Percentiles rank a stretch among this genome's conserved stretches.
These are phyloP conservation scores for Cylindrodendrum hubeiense DNA, from an alignment of 2,329 filamentous ascomycete genomes.

Conservation along the genomic window DNA sequence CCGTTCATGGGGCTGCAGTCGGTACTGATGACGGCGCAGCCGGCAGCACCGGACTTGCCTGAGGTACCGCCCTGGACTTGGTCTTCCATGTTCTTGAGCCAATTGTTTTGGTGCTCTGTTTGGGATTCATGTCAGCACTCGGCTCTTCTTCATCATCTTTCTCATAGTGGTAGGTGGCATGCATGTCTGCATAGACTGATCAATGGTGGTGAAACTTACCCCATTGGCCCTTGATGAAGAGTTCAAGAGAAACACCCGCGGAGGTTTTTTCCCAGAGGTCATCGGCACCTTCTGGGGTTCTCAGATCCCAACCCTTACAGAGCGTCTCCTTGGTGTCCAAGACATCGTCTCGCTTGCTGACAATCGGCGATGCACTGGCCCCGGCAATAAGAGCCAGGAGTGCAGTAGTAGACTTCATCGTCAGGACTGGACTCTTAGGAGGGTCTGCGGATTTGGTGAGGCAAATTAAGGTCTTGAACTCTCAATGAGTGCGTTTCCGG, in stretches of 20 bases:
- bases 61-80: constrained; percentile 18
- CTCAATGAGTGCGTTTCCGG: neutral
- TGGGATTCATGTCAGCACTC: neutral
- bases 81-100: constrained; percentile 25
- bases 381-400: neutral
- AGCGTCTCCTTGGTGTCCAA: neutral
- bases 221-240: constrained; percentile 12
- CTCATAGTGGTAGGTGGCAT: too few species aligned
- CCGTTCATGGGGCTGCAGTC: neutral
- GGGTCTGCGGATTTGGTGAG: neutral
- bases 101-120: constrained; percentile 11
- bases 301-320: neutral
- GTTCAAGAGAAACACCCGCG: constrained; percentile 2
- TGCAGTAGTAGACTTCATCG: neutral
- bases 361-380: neutral
- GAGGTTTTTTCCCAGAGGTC: constrained; percentile 4
- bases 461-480: neutral
- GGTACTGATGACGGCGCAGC: constrained; percentile 2
- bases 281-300: constrained; percentile 5
- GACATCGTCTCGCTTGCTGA: neutral
- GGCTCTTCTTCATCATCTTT: neutral
- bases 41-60: constrained; percentile 17
- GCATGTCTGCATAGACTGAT: neutral
- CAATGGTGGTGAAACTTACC: neutral
- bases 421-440: neutral